Evolutionary conservation across 768 basidiomycete genomes (phyloP), one percentile per base, ranked within the genome.

Genomic region (Phaeolepiota aurea): DNA sequence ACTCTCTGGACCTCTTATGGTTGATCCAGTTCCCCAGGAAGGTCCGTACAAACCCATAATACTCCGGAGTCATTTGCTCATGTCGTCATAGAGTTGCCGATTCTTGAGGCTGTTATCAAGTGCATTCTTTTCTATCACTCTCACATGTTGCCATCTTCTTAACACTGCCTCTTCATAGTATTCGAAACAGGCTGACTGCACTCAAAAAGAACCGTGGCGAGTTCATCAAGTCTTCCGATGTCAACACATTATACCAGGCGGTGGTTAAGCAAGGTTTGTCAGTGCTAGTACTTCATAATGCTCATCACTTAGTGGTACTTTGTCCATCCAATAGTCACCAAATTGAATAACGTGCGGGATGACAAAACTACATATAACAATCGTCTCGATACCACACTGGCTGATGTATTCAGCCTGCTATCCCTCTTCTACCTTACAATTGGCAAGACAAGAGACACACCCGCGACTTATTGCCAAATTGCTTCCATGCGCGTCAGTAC

Each of bases 381-480:
- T 61, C 73, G 96, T 38, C 72, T 99, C 33, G 96, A 99, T 65
- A 93, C 90, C 4, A 87, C 91, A 3, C 79, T 99, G 34, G 82
- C 89, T 20, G 96, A 99, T 63, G 94, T 98, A 25, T 98, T 98
- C 66, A 83, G 78, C 54, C 74, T 99, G 37, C 76, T 99, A 32
- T 94, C 91, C 11, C 76, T 99, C 48, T 97, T 96, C 74, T 99
- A 92, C 70, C 80, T 99, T 52, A 96, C 93, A 25, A 92, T 99
- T 46, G 96, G 96, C 32, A 93, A 92, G 67, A 92, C 89, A 30
- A 79, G 82, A 49, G 93, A 97, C 60, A 83, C 84, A 7, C 93
- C 94, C 0, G 94, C 93, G 18, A 90, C 87, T 0, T 99, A 96
- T 61, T 90, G 88, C 47, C 96, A 98, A 54, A 81, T 98, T 47